Percentiles rank a stretch among this genome's conserved stretches.
phyloP scores from a whole-genome alignment of 192 early-diverging fungal genomes.

The Umbelopsis isabellina region DNA sequence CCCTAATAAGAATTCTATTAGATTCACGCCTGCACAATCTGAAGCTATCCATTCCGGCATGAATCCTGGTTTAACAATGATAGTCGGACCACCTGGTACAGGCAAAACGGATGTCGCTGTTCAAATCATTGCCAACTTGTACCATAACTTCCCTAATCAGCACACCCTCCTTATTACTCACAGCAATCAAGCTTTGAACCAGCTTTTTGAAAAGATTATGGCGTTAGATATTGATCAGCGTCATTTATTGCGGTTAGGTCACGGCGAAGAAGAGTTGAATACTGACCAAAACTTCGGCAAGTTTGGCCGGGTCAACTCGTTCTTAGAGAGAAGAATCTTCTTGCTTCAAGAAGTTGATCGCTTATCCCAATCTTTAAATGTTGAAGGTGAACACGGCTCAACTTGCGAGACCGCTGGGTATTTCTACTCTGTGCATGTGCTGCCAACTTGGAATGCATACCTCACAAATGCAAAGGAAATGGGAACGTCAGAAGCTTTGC shows the following conservation, averaged over 20 bases:
- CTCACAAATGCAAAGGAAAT: slow-evolving; percentile 32
- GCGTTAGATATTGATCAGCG: slow-evolving; percentile 90
- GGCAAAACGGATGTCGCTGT: slow-evolving; percentile 99
- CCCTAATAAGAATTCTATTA: slow-evolving; percentile 72
- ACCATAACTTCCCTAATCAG: slow-evolving; percentile 88
- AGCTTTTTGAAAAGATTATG: slow-evolving; percentile 96
- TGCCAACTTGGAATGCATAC: slow-evolving; percentile 77
- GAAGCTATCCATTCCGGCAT: slow-evolving; percentile 87
- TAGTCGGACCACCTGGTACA: slow-evolving; percentile 98
- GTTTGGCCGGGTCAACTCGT: slow-evolving; percentile 93
- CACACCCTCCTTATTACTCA: slow-evolving; percentile 94
- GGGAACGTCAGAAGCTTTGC: slow-evolving; percentile 43
- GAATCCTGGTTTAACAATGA: slow-evolving; percentile 85
- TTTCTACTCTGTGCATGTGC: slow-evolving; percentile 83
- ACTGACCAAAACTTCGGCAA: slow-evolving; percentile 84
- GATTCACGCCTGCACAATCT: slow-evolving; percentile 84
- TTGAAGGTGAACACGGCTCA: slow-evolving; percentile 85
- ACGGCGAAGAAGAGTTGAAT: slow-evolving; percentile 90
- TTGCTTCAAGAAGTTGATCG: slow-evolving; percentile 78
- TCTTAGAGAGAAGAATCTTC: slow-evolving; percentile 73
- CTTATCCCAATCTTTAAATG: slow-evolving; percentile 73
- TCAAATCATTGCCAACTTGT: slow-evolving; percentile 94
- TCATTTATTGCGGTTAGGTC: slow-evolving; percentile 93
- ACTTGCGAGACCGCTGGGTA: slow-evolving; percentile 94
- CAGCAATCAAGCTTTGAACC: slow-evolving; percentile 98